Base-by-base conservation (phyloP, 805 yeast genomes). In the Tanozyma kutaoensis region DNA sequence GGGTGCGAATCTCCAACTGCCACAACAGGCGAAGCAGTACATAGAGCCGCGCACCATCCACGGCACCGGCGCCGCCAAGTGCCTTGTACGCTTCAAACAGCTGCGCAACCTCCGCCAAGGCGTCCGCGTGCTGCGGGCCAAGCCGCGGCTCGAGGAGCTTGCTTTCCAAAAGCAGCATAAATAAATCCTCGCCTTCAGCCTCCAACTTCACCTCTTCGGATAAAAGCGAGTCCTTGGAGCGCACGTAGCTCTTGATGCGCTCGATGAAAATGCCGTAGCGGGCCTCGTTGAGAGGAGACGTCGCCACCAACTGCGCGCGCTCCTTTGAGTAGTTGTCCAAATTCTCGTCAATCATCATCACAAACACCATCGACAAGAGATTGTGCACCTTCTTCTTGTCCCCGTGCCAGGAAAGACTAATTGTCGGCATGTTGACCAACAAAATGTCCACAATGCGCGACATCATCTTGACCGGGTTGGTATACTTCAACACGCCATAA, bases 401-500 rank as follows among this genome's bases (percentile, higher is more conserved):
- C 8, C 29, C 27, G 11, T 33, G 29, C 39, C 46, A 48, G 2
- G 36, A 24, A 13, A 38, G 14, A n/a, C 43, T 36, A 22, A 43
- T 32, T 10, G 42, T 40, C 2, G 66, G 66, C 14, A 58, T 31
- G 28, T 53, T 48, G 18, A 57, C 81, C 57, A 91, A 69, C 38
- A 88, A 72, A 32, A 88, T 47, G 40, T 84, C 95, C 20, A 86
- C 67, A 46, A 88, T 55, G 14, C 76, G 71, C 34, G 85, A 79
- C 56, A 82, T 72, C 15, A 88, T 73, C 23, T 76, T 69, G 52
- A 85, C 71, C 2, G 98, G 97, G 43, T 88, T 88, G 1, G 97
- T 82, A 33, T 77, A 72, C 42, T 73, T 67, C 43, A 91, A 50
- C 14, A 88, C 77, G 13, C 81, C 80, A 23, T 75, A 74, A 48